Conservation (phyloP, 257 asterid species). For the Fraxinus americana region DNA sequence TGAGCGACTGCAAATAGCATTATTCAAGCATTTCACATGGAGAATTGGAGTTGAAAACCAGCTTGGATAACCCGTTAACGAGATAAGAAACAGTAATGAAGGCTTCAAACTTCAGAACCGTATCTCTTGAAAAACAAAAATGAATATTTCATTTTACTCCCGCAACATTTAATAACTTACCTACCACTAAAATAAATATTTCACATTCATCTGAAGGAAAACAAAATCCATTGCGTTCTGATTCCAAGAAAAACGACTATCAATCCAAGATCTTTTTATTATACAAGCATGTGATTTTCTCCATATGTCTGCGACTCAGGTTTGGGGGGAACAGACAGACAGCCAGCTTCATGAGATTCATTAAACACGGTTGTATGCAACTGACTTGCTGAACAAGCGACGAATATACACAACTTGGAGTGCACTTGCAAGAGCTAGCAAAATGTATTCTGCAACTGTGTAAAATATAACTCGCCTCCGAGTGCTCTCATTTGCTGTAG, state of each 20-base stretch:
- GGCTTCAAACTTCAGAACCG: no score
- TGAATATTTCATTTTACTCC: not conserved
- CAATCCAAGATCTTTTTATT: not conserved
- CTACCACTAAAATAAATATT: not conserved
- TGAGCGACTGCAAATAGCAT: no score
- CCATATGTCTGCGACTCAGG: constrained; percentile 1
- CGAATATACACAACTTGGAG: constrained; percentile 76
- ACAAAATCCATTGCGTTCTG: not conserved
- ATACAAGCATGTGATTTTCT: not conserved
- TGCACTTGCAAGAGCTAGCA: constrained; percentile 59
- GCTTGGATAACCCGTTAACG: no score
- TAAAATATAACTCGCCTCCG: constrained; percentile 75
- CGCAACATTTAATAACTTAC: not conserved
- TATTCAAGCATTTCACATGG: no score
- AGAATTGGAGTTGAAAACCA: no score
- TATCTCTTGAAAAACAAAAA: not conserved
- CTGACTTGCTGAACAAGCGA: constrained; percentile 71
- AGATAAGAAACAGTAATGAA: no score
- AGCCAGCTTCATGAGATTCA: constrained; percentile 14
- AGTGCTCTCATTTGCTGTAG: constrained; percentile 89
- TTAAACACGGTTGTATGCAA: constrained; percentile 77
- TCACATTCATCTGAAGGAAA: not conserved
- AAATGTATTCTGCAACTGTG: constrained; percentile 75
- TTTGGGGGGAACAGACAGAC: not conserved
- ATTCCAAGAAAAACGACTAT: not conserved